A percentile compares a stretch with the other conserved stretches of the same genome.
These are phyloP conservation scores for Colletotrichum sp. DNA, from an alignment of 2,329 filamentous ascomycete species.

Conservation along the genomic window DNA sequence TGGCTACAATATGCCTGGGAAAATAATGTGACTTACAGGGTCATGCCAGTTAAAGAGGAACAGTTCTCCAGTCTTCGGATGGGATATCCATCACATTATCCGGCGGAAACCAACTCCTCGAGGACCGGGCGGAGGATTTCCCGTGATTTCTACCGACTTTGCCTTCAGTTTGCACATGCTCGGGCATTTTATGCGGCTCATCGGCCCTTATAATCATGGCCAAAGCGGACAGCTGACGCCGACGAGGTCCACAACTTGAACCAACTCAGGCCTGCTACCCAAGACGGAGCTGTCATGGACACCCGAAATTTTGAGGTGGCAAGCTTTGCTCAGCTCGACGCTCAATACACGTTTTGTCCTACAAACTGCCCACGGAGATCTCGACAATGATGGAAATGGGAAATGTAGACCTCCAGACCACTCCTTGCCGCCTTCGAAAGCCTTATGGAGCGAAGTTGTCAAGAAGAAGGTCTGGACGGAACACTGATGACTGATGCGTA, in stretches of 20 bases:
- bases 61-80: neutral
- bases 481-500: neutral
- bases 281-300: neutral
- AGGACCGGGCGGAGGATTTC: neutral
- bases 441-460: neutral
- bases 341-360: neutral
- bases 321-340: fast-evolving
- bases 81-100: neutral
- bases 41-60: neutral
- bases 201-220: neutral
- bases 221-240: neutral
- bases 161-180: neutral
- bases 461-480: neutral
- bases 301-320: neutral
- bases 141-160: fast-evolving
- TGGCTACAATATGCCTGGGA: fast-evolving
- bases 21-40: neutral
- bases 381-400: neutral
- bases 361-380: fast-evolving
- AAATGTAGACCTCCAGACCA: fast-evolving
- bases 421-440: neutral
- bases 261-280: neutral
- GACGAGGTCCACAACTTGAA: neutral
- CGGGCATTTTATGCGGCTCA: neutral
- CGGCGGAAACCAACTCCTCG: neutral